Percentiles rank a stretch among this genome's conserved stretches.
phyloP scores from a whole-genome alignment of 495 filamentous ascomycete species.

The Hypoxylon fuscum region DNA sequence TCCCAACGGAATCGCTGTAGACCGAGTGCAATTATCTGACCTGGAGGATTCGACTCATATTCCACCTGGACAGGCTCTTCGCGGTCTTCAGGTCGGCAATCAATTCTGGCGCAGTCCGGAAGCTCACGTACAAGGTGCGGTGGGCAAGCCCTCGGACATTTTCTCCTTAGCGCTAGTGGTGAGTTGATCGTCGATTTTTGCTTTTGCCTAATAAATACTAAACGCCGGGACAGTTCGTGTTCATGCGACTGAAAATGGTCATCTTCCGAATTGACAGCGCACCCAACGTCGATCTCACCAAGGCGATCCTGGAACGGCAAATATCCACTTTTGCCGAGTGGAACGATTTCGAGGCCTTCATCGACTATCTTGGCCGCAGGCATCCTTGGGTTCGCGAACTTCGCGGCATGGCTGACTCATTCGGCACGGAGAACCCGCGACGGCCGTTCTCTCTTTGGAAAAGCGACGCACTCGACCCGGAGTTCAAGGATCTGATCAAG shows the following conservation, averaged over 20 bases:
- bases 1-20: slow-evolving; percentile 44
- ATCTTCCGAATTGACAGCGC: slow-evolving; percentile 55
- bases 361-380: slow-evolving; percentile 48
- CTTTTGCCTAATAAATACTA: slow-evolving; percentile 15
- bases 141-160: slow-evolving; percentile 48
- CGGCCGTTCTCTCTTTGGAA: slow-evolving; percentile 48
- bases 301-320: slow-evolving; percentile 52
- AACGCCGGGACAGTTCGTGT: slow-evolving; percentile 39
- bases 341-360: slow-evolving; percentile 47
- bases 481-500: slow-evolving; percentile 52
- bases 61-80: slow-evolving; percentile 43
- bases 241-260: slow-evolving; percentile 52
- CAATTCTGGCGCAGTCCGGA: slow-evolving; percentile 53
- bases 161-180: slow-evolving; percentile 49
- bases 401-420: slow-evolving; percentile 46
- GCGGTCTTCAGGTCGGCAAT: slow-evolving; percentile 47
- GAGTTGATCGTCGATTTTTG: slow-evolving; percentile 37
- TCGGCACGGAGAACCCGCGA: slow-evolving; percentile 47
- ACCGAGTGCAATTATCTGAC: slow-evolving; percentile 52
- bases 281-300: slow-evolving; percentile 57
- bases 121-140: slow-evolving; percentile 43
- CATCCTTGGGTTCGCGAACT: slow-evolving; percentile 49
- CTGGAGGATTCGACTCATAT: slow-evolving; percentile 59
- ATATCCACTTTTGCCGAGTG: slow-evolving; percentile 60
- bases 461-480: slow-evolving; percentile 45